Percentiles rank a stretch among this genome's conserved stretches.
Evolutionary conservation across 1,284 basidiomycete species (phyloP).

Genomic region (Microbotryum violaceum): DNA sequence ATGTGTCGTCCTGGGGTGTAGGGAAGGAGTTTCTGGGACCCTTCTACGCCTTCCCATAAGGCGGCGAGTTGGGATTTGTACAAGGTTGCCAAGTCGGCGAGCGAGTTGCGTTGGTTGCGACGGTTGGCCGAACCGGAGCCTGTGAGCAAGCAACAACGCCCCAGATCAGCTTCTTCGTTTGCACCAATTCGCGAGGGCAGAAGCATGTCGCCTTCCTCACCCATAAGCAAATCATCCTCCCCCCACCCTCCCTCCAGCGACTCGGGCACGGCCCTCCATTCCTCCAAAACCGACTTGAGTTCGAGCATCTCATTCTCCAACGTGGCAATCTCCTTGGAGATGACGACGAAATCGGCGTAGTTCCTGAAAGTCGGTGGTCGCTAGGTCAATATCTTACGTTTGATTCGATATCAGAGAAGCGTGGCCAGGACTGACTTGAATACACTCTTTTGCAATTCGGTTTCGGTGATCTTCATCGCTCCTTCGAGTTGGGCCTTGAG

Average conservation of each 20-base stretch:
- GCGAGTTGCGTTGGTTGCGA: constrained; percentile 64
- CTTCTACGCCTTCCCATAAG: constrained; percentile 83
- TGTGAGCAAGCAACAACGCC: constrained; percentile 40
- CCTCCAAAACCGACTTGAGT: constrained; percentile 83
- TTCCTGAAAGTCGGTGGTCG: constrained; percentile 31
- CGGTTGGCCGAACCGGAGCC: constrained; percentile 29
- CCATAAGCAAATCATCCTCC: constrained; percentile 27
- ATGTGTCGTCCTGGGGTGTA: constrained; percentile 83
- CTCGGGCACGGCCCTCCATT: constrained; percentile 94
- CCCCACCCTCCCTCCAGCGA: constrained; percentile 63
- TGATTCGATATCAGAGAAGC: too few species aligned
- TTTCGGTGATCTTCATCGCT: constrained; percentile 27
- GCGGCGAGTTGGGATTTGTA: constrained; percentile 91
- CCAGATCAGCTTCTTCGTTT: constrained; percentile 43
- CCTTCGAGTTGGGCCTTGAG: constrained; percentile 18
- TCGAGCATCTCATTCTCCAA: constrained; percentile 98
- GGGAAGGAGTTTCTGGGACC: constrained; percentile 92
- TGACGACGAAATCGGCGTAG: constrained; percentile 91
- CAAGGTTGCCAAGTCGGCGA: constrained; percentile 84
- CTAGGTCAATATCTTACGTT: too few species aligned
- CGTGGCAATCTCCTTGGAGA: constrained; percentile 93
- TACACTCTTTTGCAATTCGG: constrained; percentile 28
- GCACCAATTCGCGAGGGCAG: constrained; percentile 21
- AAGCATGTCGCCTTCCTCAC: constrained; percentile 18
- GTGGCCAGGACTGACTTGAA: constrained; percentile 22